These are phyloP conservation scores for Backusella luteola DNA, from an alignment of 192 early-diverging fungal species.

Conservation along the genomic window DNA sequence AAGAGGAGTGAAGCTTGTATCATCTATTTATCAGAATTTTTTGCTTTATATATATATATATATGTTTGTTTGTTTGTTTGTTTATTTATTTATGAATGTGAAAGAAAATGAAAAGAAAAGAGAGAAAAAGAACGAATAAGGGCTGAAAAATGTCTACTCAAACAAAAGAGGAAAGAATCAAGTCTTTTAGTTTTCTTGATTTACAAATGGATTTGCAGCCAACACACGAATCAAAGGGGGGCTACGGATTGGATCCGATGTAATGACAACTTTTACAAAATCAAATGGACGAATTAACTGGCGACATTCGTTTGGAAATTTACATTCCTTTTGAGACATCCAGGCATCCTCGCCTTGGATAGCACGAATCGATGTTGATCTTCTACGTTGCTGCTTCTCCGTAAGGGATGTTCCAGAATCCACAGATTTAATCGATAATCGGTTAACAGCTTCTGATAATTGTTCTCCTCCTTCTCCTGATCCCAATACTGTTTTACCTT, in stretches of 20 bases:
- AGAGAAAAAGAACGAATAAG: background rate
- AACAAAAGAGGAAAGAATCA: background rate
- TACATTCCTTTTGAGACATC: slow-evolving; percentile 17
- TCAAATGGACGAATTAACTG: slow-evolving; percentile 40
- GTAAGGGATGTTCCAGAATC: background rate
- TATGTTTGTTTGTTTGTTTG: too few relatives aligned
- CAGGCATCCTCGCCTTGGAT: slow-evolving; percentile 13
- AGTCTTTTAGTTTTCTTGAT: background rate
- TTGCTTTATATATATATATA: background rate
- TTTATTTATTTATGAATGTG: background rate
- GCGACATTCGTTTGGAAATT: slow-evolving; percentile 17
- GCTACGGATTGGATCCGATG: slow-evolving; percentile 39
- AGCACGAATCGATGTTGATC: slow-evolving; percentile 24
- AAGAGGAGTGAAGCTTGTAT: background rate
- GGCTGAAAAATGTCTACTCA: background rate
- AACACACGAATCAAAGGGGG: slow-evolving; percentile 49
- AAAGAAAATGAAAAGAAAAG: background rate
- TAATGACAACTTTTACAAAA: slow-evolving; percentile 44
- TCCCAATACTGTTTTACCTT: background rate
- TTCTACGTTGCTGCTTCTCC: background rate
- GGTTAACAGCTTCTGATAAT: background rate
- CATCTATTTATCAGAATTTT: background rate
- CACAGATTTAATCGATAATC: background rate
- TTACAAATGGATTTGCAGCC: slow-evolving; percentile 47
- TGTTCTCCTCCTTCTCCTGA: background rate